These are phyloP conservation scores for Solanum corneliomulleri DNA, from an alignment of 257 asterid species.

Conservation along the genomic window DNA sequence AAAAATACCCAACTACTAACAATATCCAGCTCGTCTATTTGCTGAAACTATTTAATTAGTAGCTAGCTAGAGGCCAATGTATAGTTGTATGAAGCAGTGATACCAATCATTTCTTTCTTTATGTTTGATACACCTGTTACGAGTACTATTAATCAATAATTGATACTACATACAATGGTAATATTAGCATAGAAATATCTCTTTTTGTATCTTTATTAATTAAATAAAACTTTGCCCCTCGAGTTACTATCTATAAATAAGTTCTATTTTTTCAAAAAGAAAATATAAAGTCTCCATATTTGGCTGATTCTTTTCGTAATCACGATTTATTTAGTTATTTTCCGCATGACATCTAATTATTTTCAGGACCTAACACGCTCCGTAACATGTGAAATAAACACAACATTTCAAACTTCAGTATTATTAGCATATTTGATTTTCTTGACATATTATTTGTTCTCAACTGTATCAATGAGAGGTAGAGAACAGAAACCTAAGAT, in stretches of 20 bases:
- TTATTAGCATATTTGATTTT: neutral
- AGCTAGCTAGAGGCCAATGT: neutral
- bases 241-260: too few relatives aligned
- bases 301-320: too few relatives aligned
- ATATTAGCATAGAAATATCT: too few relatives aligned
- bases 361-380: too few relatives aligned
- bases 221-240: too few relatives aligned
- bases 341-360: too few relatives aligned
- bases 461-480: neutral
- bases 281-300: too few relatives aligned
- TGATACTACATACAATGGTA: neutral
- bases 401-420: too few relatives aligned
- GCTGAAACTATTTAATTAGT: neutral
- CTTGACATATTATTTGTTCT: neutral
- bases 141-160: neutral
- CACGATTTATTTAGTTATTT: too few relatives aligned
- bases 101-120: neutral
- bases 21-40: neutral
- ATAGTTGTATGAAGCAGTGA: neutral
- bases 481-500: neutral
- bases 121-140: neutral
- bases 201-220: neutral
- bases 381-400: too few relatives aligned
- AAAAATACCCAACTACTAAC: neutral
- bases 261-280: too few relatives aligned